Conservation (phyloP, 441 rosid genomes). For the Hura crepitans region DNA sequence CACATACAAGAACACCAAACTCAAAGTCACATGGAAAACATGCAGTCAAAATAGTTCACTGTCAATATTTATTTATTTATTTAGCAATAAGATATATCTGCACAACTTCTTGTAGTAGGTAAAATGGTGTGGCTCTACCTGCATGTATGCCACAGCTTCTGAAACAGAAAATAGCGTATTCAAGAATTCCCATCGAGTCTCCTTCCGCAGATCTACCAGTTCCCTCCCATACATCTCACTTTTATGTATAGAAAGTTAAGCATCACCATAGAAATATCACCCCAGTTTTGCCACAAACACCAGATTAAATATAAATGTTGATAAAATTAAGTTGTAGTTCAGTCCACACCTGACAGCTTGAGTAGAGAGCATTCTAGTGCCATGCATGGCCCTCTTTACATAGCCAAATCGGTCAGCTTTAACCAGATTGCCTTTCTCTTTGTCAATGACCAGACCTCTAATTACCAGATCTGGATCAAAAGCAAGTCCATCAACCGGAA, state of each 20-base stretch:
- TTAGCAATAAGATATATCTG: background rate
- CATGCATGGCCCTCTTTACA: conserved; percentile 95
- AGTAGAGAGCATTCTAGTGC: conserved; percentile 82
- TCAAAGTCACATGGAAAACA: background rate
- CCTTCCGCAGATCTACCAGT: conserved; percentile 86
- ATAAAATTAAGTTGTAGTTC: conserved; percentile 15
- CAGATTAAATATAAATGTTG: conserved; percentile 9
- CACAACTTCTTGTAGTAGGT: background rate
- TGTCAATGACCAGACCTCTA: conserved; percentile 96
- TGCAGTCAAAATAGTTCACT: background rate
- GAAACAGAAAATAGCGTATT: conserved; percentile 95
- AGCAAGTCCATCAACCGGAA: conserved; percentile 84
- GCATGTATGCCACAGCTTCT: conserved; percentile 94
- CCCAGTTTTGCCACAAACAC: conserved; percentile 28
- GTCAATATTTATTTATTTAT: background rate
- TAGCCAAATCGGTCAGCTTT: conserved; percentile 97
- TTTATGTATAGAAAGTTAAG: conserved; percentile 45
- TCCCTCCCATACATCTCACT: conserved; percentile 97
- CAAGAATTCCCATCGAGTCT: conserved; percentile 88
- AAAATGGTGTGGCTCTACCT: conserved; percentile 43
- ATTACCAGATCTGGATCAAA: conserved; percentile 93
- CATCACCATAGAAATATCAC: conserved; percentile 30
- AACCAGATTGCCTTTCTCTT: conserved; percentile 90
- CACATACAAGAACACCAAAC: background rate
- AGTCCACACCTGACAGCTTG: conserved; percentile 63